Evolutionary conservation across 2,329 filamentous ascomycete species (phyloP), one percentile per base, ranked within the genome.

Genomic region (Cadophora sp.): DNA sequence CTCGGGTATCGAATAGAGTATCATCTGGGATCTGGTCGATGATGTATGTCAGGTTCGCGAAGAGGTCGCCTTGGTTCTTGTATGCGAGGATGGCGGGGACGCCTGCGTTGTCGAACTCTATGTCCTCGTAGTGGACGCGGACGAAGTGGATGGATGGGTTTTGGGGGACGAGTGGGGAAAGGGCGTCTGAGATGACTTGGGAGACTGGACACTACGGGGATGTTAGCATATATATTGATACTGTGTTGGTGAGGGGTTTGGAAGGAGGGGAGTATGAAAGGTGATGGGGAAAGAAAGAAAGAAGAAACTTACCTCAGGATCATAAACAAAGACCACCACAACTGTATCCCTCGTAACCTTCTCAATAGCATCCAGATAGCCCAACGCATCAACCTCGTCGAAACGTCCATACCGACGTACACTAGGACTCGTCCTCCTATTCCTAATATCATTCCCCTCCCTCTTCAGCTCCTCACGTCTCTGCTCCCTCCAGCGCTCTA

Each of bases 361-460:
- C 81, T 99, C 96, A 73, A 98, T 93, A 64, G 95, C 94, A 79
- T 98, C 94, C n/a, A 99, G 85, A 75, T 97, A 99, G 20, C 94
- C 96, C 71, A 91, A 83, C 8, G 93, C 95, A 82, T 98, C 94
- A 1, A 98, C 96, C 67, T 88, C 86, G 69, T 94, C 91, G 70
- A 98, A 82, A 14, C 85, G 87, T 24, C 96, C 96, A 77, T 91
- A 98, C 66, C 90, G 84, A 71, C 92, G 84, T 70, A 91, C 87
- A 73, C 90, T 94, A 0, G 93, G 93, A 78, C 90, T 95, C 62
- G 88, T 90, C 75, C 89, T 87, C 75, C 91, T 84, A 69, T 84
- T 91, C 69, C 85, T 85, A 59, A 88, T 83, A 72, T 84, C 79
- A 69, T 79, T 84, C 68, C 84, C 81, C 77, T 89, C 83, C 73